Evolutionary conservation across 139 green algal genomes (phyloP).

Genomic region (Chlamydomonas incerta): DNA sequence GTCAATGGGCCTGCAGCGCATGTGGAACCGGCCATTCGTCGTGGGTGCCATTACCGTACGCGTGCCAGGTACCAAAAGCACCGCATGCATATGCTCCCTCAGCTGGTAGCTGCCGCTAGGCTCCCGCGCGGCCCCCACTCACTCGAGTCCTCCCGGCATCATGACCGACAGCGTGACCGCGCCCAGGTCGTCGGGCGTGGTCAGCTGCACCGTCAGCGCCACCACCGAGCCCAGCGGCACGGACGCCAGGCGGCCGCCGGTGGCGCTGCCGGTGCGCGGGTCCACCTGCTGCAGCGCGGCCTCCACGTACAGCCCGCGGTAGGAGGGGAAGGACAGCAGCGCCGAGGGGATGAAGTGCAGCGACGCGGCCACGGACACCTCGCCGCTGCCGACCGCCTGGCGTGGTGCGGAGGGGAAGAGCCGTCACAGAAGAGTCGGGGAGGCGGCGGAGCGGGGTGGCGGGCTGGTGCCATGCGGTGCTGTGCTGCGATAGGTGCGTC

Average conservation of each 20-base stretch:
- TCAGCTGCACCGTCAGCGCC: slow-evolving; percentile 67
- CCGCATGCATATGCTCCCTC: no score
- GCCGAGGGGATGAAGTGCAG: slow-evolving; percentile 66
- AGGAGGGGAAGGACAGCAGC: slow-evolving; percentile 67
- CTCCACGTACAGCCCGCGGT: slow-evolving; percentile 74
- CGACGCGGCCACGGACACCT: slow-evolving; percentile 56
- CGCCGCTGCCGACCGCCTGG: slow-evolving; percentile 40
- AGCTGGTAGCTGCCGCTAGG: no score
- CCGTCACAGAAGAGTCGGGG: no score
- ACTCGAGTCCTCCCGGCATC: slow-evolving; percentile 73
- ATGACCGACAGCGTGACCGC: slow-evolving; percentile 61
- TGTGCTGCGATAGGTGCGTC: no score
- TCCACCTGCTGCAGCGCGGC: slow-evolving; percentile 50
- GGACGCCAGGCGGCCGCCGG: slow-evolving; percentile 42
- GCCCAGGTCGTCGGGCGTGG: slow-evolving; percentile 67
- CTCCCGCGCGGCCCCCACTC: no score
- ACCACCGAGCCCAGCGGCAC: slow-evolving; percentile 64
- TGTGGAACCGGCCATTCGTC: no score
- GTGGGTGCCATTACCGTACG: no score
- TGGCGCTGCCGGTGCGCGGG: slow-evolving; percentile 28
- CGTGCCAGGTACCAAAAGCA: no score
- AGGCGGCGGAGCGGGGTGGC: no score
- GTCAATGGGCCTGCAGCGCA: slow-evolving; percentile 57
- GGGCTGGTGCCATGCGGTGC: no score
- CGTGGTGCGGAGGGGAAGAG: no score